Conservation (phyloP, 164 flowering plant genomes). For the Aristolochia contorta region DNA sequence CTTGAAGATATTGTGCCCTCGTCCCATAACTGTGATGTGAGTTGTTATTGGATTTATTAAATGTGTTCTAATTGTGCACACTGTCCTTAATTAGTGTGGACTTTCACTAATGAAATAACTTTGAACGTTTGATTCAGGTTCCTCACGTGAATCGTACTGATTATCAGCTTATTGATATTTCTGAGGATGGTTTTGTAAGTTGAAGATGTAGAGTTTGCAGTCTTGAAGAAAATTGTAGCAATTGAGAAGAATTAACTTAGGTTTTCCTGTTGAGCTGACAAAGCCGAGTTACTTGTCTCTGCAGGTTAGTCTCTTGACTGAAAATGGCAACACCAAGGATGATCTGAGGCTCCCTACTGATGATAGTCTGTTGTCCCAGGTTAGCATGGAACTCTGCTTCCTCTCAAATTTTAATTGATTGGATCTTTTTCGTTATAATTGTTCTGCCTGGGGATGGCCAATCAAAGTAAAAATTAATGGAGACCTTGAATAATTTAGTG, state of each 20-base stretch:
- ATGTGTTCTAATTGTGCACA: not conserved
- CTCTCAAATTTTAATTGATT: not conserved
- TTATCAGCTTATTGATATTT: constrained; percentile 55
- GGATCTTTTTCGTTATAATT: not conserved
- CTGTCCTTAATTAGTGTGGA: not conserved
- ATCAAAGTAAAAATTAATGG: no score
- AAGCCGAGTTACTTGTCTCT: constrained; percentile 1
- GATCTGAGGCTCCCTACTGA: constrained; percentile 53
- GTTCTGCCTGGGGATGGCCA: not conserved
- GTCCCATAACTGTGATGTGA: constrained; percentile 64
- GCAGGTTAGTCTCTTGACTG: constrained; percentile 45
- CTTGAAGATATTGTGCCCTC: constrained; percentile 73
- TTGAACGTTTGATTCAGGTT: constrained; percentile 20
- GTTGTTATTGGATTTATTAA: not conserved
- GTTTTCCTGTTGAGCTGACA: not conserved
- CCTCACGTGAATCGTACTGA: constrained; percentile 53
- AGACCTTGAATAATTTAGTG: no score
- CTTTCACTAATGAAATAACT: not conserved
- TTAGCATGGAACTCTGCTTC: not conserved
- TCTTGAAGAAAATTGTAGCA: not conserved
- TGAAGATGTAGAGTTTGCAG: not conserved
- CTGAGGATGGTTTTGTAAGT: constrained; percentile 56
- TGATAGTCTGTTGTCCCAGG: constrained; percentile 38
- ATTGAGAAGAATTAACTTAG: not conserved
- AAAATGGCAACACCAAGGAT: constrained; percentile 44